Evolutionary conservation across 129 eudicot genomes (phyloP).

Genomic region (Deinandra increscens): DNA sequence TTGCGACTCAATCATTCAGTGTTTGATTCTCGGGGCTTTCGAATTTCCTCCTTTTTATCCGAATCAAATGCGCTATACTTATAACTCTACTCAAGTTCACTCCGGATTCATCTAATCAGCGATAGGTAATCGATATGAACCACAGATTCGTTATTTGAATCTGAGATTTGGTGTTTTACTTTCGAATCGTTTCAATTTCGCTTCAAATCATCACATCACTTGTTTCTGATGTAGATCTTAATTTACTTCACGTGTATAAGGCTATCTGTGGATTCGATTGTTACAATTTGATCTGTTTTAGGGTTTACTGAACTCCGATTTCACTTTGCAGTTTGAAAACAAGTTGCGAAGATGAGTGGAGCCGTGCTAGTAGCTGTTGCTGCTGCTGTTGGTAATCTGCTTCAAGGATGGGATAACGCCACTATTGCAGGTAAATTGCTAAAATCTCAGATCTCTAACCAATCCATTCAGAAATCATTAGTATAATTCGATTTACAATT

Average conservation of each 20-base stretch:
- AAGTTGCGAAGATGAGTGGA: constrained; percentile 60
- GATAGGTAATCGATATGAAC: constrained; percentile 17
- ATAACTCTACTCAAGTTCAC: background rate
- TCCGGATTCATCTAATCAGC: constrained; percentile 5
- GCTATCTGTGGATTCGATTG: constrained; percentile 16
- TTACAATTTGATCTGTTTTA: constrained; percentile 21
- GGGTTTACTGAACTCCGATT: constrained; percentile 14
- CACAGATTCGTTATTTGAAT: background rate
- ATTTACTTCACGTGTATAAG: background rate
- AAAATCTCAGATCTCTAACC: constrained; percentile 2
- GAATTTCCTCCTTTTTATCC: background rate
- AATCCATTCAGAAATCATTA: background rate
- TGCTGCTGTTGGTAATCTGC: constrained; percentile 89
- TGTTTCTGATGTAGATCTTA: constrained; percentile 1
- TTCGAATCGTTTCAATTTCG: background rate
- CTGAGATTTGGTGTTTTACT: background rate
- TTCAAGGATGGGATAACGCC: constrained; percentile 99
- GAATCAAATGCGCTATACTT: constrained; percentile 12
- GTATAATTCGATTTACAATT: background rate
- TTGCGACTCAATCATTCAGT: background rate
- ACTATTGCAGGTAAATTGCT: constrained; percentile 74
- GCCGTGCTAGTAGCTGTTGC: constrained; percentile 86
- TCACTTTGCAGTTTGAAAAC: background rate
- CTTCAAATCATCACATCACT: background rate
- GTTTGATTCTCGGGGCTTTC: background rate